Percentiles rank a stretch among this genome's conserved stretches.
phyloP scores from a whole-genome alignment of 768 basidiomycete genomes.

The Tylopilus subfusipes region DNA sequence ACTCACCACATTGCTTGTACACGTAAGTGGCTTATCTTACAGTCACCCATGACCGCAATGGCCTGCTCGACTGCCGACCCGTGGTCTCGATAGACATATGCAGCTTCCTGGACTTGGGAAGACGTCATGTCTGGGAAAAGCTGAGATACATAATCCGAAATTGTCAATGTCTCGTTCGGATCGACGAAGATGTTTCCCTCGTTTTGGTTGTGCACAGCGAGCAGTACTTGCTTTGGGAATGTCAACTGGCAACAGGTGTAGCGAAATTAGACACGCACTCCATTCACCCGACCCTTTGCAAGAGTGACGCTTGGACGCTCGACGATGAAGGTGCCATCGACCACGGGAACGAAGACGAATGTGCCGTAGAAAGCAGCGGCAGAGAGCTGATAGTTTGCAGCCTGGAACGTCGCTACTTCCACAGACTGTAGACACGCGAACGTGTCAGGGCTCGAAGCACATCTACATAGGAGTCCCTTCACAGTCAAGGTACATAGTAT shows the following conservation, averaged over 20 bases:
- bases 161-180: conserved; percentile 16
- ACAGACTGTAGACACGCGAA: too few relatives aligned
- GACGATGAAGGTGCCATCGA: too few relatives aligned
- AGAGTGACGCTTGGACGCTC: too few relatives aligned
- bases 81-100: conserved; percentile 27
- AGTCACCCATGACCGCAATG: conserved; percentile 37
- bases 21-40: conserved; percentile 24
- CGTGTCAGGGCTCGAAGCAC: conserved; percentile 32
- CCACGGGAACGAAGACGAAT: conserved; percentile 42
- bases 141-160: conserved; percentile 26
- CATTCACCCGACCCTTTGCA: too few relatives aligned
- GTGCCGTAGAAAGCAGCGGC: conserved; percentile 37
- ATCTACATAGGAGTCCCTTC: conserved; percentile 23
- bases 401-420: conserved; percentile 31
- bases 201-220: conserved; percentile 26
- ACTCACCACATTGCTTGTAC: neutral
- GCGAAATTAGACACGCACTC: conserved; percentile 25
- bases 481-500: neutral
- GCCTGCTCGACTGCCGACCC: conserved; percentile 36
- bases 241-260: neutral
- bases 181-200: conserved; percentile 33
- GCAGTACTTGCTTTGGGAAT: conserved; percentile 22
- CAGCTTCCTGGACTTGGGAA: conserved; percentile 23
- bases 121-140: conserved; percentile 40
- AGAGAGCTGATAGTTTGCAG: conserved; percentile 33